A percentile compares a stretch with the other conserved stretches of the same genome.
Conservation (phyloP, 768 basidiomycete species). For the Lentinula sp. region DNA sequence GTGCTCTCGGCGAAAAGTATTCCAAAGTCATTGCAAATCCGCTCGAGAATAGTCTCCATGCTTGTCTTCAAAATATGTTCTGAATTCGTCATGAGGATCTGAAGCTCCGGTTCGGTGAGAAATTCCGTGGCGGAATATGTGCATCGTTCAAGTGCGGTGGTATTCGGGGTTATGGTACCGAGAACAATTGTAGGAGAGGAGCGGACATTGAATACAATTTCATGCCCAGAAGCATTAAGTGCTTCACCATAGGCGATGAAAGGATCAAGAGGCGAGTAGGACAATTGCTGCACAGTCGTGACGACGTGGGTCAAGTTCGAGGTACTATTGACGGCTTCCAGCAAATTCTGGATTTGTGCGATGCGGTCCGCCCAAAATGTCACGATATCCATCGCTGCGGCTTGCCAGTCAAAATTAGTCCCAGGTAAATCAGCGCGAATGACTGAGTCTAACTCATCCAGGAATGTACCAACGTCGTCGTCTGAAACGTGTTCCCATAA, state of each 20-base stretch:
- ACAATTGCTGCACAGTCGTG: conserved; percentile 10
- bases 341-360: conserved; percentile 10
- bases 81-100: conserved; percentile 10
- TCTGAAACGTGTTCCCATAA: conserved; percentile 12
- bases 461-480: conserved; percentile 11
- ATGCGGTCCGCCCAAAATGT: conserved; percentile 15
- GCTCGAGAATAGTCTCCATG: conserved; percentile 11
- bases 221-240: conserved; percentile 14
- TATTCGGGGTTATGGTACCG: not conserved
- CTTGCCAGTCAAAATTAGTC: conserved; percentile 11
- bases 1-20: conserved; percentile 13
- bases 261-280: conserved; percentile 14
- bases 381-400: conserved; percentile 8
- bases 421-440: conserved; percentile 1
- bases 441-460: conserved; percentile 14
- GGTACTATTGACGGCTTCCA: conserved; percentile 10
- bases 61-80: conserved; percentile 10
- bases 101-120: conserved; percentile 1
- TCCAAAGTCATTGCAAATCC: conserved; percentile 15
- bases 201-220: conserved; percentile 11
- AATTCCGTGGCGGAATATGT: conserved; percentile 12
- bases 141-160: conserved; percentile 13
- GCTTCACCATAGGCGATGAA: conserved; percentile 14
- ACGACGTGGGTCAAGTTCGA: conserved; percentile 10
- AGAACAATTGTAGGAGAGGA: not conserved